Conservation (phyloP, 73 alveolate species). For the Tetrahymena elliotti region DNA sequence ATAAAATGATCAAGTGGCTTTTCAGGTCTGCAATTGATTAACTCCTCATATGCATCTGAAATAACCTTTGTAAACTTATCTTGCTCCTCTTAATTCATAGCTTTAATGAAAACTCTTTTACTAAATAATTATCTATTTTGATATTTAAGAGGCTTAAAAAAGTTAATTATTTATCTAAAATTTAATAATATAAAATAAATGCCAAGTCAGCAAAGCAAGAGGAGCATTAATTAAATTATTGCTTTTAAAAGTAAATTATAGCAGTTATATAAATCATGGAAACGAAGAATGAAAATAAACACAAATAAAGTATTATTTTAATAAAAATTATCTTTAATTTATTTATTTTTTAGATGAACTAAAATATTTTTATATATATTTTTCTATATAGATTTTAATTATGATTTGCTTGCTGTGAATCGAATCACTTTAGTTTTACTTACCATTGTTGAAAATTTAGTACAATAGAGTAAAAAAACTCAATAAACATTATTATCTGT, state of each 20-base stretch:
- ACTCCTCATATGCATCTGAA: constrained; percentile 35
- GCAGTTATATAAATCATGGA: neutral
- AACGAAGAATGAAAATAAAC: neutral
- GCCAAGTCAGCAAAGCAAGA: neutral
- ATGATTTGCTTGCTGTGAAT: neutral
- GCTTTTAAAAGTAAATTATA: neutral
- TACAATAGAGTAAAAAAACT: neutral
- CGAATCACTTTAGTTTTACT: neutral
- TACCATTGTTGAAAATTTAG: neutral
- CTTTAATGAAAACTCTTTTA: neutral
- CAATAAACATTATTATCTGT: neutral
- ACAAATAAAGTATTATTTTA: neutral
- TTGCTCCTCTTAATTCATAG: constrained; percentile 25
- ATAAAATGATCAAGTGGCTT: constrained; percentile 45
- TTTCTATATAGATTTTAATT: too few relatives aligned
- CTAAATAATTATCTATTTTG: neutral
- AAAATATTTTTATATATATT: too few relatives aligned
- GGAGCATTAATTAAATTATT: neutral
- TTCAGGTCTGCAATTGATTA: constrained; percentile 25
- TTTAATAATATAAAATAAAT: too few relatives aligned
- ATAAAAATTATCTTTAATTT: too few relatives aligned
- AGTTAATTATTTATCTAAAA: neutral
- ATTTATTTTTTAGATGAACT: neutral
- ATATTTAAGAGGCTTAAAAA: neutral
- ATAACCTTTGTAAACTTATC: constrained; percentile 30